Evolutionary conservation across 768 basidiomycete species (phyloP).

Genomic region (Suillus cothurnatus): DNA sequence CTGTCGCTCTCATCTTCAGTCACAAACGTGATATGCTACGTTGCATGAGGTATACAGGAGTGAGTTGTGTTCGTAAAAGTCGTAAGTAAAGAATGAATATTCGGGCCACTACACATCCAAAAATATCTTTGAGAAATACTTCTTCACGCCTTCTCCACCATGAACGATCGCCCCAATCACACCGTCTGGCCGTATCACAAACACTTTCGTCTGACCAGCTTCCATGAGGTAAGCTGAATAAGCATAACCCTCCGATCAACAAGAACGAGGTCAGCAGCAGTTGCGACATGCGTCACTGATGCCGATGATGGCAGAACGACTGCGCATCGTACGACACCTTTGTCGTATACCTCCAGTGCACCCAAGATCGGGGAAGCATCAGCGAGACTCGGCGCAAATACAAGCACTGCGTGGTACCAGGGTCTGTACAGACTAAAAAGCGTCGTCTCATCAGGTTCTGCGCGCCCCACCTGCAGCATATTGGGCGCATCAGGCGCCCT

Average conservation of each 20-base stretch:
- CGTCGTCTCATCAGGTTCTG: conserved; percentile 8
- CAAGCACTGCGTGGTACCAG: conserved; percentile 30
- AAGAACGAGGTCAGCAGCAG: conserved; percentile 31
- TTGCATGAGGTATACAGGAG: neutral
- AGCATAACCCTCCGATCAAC: conserved; percentile 39
- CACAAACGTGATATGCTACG: neutral
- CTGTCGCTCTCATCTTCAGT: neutral
- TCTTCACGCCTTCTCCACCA: conserved; percentile 10
- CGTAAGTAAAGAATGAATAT: neutral
- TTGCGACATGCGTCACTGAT: neutral
- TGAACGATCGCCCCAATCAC: conserved; percentile 41
- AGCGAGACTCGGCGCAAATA: conserved; percentile 25
- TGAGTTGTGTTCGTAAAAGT: neutral
- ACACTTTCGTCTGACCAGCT: conserved; percentile 33
- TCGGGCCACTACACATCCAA: neutral
- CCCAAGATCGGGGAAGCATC: conserved; percentile 6
- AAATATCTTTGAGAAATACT: conserved; percentile 21
- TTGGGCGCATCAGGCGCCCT: conserved; percentile 47
- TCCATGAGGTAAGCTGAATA: conserved; percentile 36
- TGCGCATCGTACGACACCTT: conserved; percentile 2
- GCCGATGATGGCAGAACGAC: conserved; percentile 5
- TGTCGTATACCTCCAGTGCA: neutral
- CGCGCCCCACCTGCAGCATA: conserved; percentile 17
- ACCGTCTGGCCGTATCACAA: conserved; percentile 44
- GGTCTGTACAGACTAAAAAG: conserved; percentile 33